A percentile compares a stretch with the other conserved stretches of the same genome.
Evolutionary conservation across 495 filamentous ascomycete genomes (phyloP).

Genomic region (Aspergillus affinis): DNA sequence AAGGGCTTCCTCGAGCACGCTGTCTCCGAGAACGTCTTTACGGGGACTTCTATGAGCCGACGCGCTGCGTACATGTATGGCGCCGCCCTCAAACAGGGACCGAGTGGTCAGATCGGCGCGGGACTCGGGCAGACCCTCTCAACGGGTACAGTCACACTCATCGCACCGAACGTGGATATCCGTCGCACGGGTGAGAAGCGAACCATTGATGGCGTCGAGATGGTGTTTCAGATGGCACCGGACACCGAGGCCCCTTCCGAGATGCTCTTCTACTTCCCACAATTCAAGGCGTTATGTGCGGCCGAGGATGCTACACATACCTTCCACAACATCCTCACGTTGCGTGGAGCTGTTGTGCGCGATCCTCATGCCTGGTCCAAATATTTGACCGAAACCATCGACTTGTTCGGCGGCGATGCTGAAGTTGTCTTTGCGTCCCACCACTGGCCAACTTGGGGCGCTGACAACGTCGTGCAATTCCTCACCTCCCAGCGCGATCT

Average conservation of each 20-base stretch:
- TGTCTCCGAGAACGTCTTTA: constrained; percentile 22
- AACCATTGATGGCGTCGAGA: constrained; percentile 19
- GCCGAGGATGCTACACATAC: constrained; percentile 24
- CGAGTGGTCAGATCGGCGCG: constrained; percentile 21
- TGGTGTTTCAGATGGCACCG: constrained; percentile 26
- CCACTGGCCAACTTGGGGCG: constrained; percentile 31
- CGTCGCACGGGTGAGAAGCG: constrained; percentile 11
- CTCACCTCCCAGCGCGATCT: constrained; percentile 30
- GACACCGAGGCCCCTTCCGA: constrained; percentile 25
- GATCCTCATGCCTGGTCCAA: constrained; percentile 24
- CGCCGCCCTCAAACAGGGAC: constrained; percentile 7
- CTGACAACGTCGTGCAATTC: constrained; percentile 14
- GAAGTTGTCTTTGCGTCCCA: constrained; percentile 26
- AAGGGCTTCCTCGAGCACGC: constrained; percentile 25
- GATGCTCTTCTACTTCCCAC: constrained; percentile 26
- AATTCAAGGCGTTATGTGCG: constrained; percentile 20
- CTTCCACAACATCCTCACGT: constrained; percentile 25
- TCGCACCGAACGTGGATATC: constrained; percentile 22
- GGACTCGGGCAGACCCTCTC: constrained; percentile 22
- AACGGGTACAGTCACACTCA: constrained; percentile 15
- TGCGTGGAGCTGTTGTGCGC: constrained; percentile 24
- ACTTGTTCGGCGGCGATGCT: constrained; percentile 15
- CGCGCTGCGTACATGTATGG: constrained; percentile 27
- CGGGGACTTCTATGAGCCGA: constrained; percentile 22
- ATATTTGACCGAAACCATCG: constrained; percentile 26